phyloP scores from a whole-genome alignment of 345 rosid genomes.

The Syzygium grande region DNA sequence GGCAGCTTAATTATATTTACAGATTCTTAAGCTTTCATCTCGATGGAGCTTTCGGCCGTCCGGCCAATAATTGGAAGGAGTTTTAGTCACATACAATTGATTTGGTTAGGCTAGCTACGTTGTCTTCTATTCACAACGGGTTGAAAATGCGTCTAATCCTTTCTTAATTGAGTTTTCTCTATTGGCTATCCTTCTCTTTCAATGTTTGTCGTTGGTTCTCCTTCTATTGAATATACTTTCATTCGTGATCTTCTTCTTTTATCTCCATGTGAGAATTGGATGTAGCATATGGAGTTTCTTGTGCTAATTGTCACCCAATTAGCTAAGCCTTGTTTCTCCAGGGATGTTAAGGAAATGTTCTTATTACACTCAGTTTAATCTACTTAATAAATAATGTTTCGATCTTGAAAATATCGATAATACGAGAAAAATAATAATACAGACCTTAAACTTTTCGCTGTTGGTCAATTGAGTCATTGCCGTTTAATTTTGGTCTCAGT shows the following conservation, averaged over 20 bases:
- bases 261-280: background rate
- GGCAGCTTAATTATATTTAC: background rate
- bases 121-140: background rate
- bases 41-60: slow-evolving; percentile 19
- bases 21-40: background rate
- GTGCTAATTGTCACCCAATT: no score
- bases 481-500: no score
- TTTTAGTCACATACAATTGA: slow-evolving; percentile 38
- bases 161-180: background rate
- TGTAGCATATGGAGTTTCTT: background rate
- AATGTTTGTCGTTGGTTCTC: background rate
- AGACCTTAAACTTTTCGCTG: no score
- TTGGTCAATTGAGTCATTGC: no score
- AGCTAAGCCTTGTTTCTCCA: no score
- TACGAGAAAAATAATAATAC: no score
- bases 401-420: no score
- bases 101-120: slow-evolving; percentile 21
- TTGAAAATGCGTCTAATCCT: background rate
- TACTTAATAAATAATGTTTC: no score
- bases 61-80: slow-evolving; percentile 41
- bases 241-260: background rate
- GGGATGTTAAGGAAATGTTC: no score
- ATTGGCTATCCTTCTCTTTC: background rate
- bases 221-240: no score
- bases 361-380: no score